Percentiles rank a stretch among this genome's conserved stretches.
These are phyloP conservation scores for Byssothecium circinans DNA, from an alignment of 2,329 filamentous ascomycete genomes.

Conservation along the genomic window DNA sequence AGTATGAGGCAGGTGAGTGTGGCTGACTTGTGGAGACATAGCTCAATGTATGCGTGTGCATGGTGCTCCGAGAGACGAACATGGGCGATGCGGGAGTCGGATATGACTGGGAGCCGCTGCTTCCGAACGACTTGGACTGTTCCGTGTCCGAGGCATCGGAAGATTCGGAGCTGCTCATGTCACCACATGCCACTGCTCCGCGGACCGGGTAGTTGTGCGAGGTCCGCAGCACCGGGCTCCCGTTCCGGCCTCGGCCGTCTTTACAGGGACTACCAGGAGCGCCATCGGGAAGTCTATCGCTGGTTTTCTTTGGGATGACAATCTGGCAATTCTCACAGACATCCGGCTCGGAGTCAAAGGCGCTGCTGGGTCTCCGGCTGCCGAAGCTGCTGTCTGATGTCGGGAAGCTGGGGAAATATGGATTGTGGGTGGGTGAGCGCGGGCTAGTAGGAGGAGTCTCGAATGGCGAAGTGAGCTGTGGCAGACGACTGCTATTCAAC, in stretches of 20 bases:
- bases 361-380: slow-evolving; percentile 37
- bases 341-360: slow-evolving; percentile 52
- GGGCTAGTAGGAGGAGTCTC: slow-evolving; percentile 47
- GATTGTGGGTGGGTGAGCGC: slow-evolving; percentile 47
- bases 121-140: slow-evolving; percentile 42
- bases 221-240: slow-evolving; percentile 59
- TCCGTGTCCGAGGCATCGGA: slow-evolving; percentile 43
- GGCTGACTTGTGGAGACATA: slow-evolving; percentile 62
- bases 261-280: slow-evolving; percentile 54
- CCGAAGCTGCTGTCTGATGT: slow-evolving; percentile 35
- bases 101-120: slow-evolving; percentile 31
- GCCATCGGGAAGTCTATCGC: slow-evolving; percentile 56
- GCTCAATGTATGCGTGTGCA: slow-evolving; percentile 59
- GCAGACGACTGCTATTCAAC: slow-evolving; percentile 32
- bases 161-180: slow-evolving; percentile 38
- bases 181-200: slow-evolving; percentile 34
- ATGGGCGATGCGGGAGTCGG: slow-evolving; percentile 46
- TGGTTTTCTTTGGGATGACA: slow-evolving; percentile 57
- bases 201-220: slow-evolving; percentile 57
- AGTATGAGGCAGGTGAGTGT: slow-evolving; percentile 56
- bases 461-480: slow-evolving; percentile 41
- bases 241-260: slow-evolving; percentile 53
- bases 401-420: slow-evolving; percentile 51
- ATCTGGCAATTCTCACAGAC: slow-evolving; percentile 62
- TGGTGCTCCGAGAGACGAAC: slow-evolving; percentile 42